Percentiles rank a stretch among this genome's conserved stretches.
These are phyloP conservation scores for Lolium multiflorum DNA, from an alignment of 176 grass and related monocot species.

Conservation along the genomic window DNA sequence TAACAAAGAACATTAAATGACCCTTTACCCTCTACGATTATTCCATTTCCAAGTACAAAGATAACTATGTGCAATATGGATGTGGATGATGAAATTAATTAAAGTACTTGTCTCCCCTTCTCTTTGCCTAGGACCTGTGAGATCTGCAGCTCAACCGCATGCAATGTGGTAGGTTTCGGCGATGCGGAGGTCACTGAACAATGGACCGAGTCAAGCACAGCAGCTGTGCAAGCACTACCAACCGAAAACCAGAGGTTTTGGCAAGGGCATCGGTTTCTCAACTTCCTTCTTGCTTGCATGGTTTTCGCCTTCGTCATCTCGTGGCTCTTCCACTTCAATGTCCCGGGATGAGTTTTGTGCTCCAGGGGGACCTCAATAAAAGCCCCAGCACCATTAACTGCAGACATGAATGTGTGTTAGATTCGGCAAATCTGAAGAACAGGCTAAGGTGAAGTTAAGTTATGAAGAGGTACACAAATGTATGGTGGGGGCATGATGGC, in stretches of 20 bases:
- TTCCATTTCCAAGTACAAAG: background rate
- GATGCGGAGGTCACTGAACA: slow-evolving; percentile 67
- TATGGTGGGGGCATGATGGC: slow-evolving; percentile 18
- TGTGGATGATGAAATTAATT: background rate
- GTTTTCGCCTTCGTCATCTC: slow-evolving; percentile 94
- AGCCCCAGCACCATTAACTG: slow-evolving; percentile 34
- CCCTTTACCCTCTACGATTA: background rate
- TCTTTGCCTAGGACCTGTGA: slow-evolving; percentile 73
- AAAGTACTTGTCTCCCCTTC: slow-evolving; percentile 8
- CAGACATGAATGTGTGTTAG: slow-evolving; percentile 45
- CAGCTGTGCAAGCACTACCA: slow-evolving; percentile 37
- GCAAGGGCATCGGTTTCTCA: slow-evolving; percentile 93
- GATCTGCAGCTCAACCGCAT: slow-evolving; percentile 82
- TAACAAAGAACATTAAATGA: slow-evolving; percentile 11
- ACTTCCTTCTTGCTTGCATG: slow-evolving; percentile 96
- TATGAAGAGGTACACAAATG: slow-evolving; percentile 32
- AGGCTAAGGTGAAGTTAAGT: slow-evolving; percentile 37
- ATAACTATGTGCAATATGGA: background rate
- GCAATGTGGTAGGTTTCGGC: slow-evolving; percentile 64
- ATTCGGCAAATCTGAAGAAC: slow-evolving; percentile 50
- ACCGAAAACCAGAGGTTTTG: slow-evolving; percentile 77
- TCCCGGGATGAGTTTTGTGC: slow-evolving; percentile 54
- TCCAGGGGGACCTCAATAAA: slow-evolving; percentile 49
- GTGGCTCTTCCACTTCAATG: slow-evolving; percentile 98
- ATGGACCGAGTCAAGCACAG: slow-evolving; percentile 57